Evolutionary conservation across 176 grass and related monocot species (phyloP), one percentile per base, ranked within the genome.

Genomic region (Carex cristatella): DNA sequence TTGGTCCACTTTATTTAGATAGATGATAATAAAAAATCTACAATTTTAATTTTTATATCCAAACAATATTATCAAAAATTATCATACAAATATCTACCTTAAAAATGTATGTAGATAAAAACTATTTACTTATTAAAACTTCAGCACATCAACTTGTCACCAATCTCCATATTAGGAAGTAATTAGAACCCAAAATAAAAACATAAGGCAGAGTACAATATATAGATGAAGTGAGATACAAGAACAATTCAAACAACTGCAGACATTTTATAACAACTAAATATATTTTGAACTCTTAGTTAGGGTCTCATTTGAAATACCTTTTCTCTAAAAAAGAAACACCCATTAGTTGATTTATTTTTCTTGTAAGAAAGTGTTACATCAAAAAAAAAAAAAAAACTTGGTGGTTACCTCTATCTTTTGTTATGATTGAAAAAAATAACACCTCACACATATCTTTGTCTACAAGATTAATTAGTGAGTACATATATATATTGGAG

Each of bases 161-260:
- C 48, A 77, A 76, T 27, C 73, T 56, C 4, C 5, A 56, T 33
- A 37, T 37, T 37, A 48, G 27, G 73, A 81, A 79, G 19, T 79
- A 33, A 79, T 40, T 38, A 63, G 18, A 16, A 38, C 16, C 7
- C 11, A 72, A 44, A 10, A 19, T 13, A n/a, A 37, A 37, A 62
- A 58, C 1, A 61, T 6, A 63, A 63, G 4, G 4, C 4, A 40
- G 4, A 40, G 35, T 67, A 28, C 56, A 49, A 23, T 23, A 23
- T 23, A 65, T 68, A 31, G 58, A 83, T 83, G 80, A 83, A 83
- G 80, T 83, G 80, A 67, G 80, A 83, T 23, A 68, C 44, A 68
- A 68, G 32, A 66, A 48, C 62, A 81, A 67, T 32, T 69, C 12
- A 66, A 68, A 63, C 44, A 83, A 69, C 81, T 18, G 2, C 58